Evolutionary conservation across 192 early-diverging fungal genomes (phyloP).

Genomic region (Irineochytrium annulatum): DNA sequence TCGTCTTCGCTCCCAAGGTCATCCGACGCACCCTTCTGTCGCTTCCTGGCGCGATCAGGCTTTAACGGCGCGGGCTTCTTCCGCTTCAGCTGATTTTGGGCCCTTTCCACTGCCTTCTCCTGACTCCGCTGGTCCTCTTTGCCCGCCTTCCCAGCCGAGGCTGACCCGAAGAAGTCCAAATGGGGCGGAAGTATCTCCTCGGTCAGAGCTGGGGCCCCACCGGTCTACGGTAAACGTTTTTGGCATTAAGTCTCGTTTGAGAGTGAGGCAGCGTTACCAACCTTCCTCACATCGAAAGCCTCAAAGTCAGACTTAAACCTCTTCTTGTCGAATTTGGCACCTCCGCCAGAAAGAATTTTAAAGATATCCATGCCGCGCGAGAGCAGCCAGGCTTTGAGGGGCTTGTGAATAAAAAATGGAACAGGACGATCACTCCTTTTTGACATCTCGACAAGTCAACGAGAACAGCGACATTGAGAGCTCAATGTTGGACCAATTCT

Average conservation of each 20-base stretch:
- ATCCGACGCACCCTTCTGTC: neutral
- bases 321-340: slow-evolving; percentile 82
- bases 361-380: slow-evolving; percentile 90
- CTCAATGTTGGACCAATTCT: slow-evolving; percentile 81
- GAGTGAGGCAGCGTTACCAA: slow-evolving; percentile 6
- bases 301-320: slow-evolving; percentile 77
- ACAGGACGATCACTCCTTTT: too few relatives aligned
- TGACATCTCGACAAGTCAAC: too few relatives aligned
- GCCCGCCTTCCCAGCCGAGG: too few relatives aligned
- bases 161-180: neutral
- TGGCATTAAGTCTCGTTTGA: slow-evolving; percentile 5
- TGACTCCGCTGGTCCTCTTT: too few relatives aligned
- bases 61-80: slow-evolving; percentile 2
- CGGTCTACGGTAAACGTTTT: slow-evolving; percentile 17
- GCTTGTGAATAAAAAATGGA: too few relatives aligned
- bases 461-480: neutral
- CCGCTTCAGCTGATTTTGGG: neutral
- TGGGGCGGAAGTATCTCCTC: neutral
- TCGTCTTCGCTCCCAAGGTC: neutral
- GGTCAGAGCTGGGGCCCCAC: neutral
- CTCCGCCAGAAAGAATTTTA: slow-evolving; percentile 70
- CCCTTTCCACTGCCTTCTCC: neutral
- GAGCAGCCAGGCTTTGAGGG: too few relatives aligned
- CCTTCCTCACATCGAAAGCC: slow-evolving; percentile 59
- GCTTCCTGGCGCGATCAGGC: neutral